Evolutionary conservation across 805 yeast genomes (phyloP), one percentile per base, ranked within the genome.

Genomic region (Candida coquimbonensis): DNA sequence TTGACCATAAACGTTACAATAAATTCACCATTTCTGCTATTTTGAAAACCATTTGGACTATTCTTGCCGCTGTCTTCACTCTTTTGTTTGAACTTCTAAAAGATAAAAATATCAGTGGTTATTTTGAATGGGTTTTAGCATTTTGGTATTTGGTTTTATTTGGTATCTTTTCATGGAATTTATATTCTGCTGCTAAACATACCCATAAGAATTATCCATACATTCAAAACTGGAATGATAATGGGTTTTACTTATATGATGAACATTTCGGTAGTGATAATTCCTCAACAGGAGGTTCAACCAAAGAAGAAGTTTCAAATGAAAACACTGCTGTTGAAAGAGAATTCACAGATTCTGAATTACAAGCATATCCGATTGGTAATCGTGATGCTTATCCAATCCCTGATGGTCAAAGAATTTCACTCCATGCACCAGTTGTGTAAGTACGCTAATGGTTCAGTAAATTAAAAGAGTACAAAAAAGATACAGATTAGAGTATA

Each of bases 61-160:
- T 73, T 3, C 58, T 73, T 17, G 93, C 95, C 1, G 67, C 82
- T 16, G 77, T 69, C 0, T 73, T 86, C 58, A 96, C 91, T 3
- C 63, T 83, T 25, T 72, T 77, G 31, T 91, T 87, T 52, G 88
- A 78, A n/a, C 71, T 63, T 4, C 58, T 66, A 42, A 56, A 60
- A 60, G 60, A 62, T 12, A 48, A 63, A 24, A 54, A 53, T 24
- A 43, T 46, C 1, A 69, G 70, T 26, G 56, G 65, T 8, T 57
- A 65, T 35, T 78, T 84, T 59, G 98, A 91, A 65, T 91, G 98
- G 98, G 60, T 81, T 4, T 64, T 90, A 38, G 81, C 91, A n/a
- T 90, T 81, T 64, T 81, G 87, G 80, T 90, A 85, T 60, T 93
- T 95, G 4, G 55, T 82, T 32, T 69, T 85, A 49, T 75, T 82